Evolutionary conservation across 1,284 basidiomycete species (phyloP), one percentile per base, ranked within the genome.

Genomic region (Coniferiporia sulphurascens): DNA sequence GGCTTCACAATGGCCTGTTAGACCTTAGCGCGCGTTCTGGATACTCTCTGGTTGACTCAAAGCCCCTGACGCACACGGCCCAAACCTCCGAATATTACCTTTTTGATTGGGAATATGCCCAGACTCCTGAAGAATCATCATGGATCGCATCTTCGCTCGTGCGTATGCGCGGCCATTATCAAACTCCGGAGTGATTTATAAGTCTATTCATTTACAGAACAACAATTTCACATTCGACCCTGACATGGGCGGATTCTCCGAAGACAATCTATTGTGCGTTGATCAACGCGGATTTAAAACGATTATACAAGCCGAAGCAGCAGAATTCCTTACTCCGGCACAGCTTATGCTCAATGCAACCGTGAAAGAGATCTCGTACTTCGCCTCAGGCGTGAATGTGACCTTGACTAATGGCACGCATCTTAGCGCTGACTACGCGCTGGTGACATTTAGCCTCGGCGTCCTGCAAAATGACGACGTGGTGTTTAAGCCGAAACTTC

Each of bases 181-280:
- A 17, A 7, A 46, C 4, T 27, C 36, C 8, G 35, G 8, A 35
- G 19, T 35, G 9, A 27, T 27, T 27, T 27, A 5, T 27, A 27
- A 27, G 2, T 49, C 15, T 32, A 48, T 8, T 8, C 12, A 8
- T 38, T 13, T 41, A 22, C 59, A 84, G 82, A 82, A 78, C 34
- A 83, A 84, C 66, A 87, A 87, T 66, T 84, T 81, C 65, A 86
- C 85, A n/a, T 88, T 79, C 63, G 71, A 78, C 45, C 71, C 76
- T 3, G 76, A 77, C 62, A 72, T 73, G 49, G 81, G 80, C 48
- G 83, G 83, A n/a, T 85, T 87, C 65, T 84, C 85, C 0, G 74
- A 76, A 15, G 75, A 77, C 21, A 82, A 86, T 62, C 70, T 75
- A 27, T 72, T 88, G 62, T 78, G 76, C 6, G 74, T 83, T 58